These are phyloP conservation scores for Boletus sensibilis DNA, from an alignment of 768 basidiomycete species.

Conservation along the genomic window DNA sequence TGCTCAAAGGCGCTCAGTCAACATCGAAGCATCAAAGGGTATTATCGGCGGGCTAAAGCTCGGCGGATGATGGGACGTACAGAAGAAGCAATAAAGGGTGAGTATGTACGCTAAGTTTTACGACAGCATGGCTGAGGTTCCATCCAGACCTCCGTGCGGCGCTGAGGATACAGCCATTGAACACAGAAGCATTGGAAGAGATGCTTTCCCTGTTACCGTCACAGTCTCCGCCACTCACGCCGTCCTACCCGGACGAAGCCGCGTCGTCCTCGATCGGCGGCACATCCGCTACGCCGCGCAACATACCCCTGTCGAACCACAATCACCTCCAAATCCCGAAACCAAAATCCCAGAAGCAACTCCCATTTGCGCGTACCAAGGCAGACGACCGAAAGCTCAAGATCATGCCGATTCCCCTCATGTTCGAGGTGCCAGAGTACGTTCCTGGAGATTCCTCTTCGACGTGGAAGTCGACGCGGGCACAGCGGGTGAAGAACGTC, in stretches of 20 bases:
- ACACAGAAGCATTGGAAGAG: conserved; percentile 59
- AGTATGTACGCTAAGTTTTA: neutral
- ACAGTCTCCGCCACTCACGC: conserved; percentile 9
- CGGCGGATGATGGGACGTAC: conserved; percentile 55
- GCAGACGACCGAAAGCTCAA: conserved; percentile 56
- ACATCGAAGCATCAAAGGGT: conserved; percentile 66
- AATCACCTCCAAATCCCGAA: conserved; percentile 40
- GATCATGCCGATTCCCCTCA: conserved; percentile 46
- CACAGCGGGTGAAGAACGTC: conserved; percentile 28
- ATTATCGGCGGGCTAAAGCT: conserved; percentile 68
- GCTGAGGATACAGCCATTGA: conserved; percentile 61
- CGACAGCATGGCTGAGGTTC: neutral
- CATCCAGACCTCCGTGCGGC: conserved; percentile 57
- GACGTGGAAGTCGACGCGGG: conserved; percentile 29
- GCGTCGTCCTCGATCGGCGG: conserved; percentile 31
- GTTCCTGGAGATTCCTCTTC: conserved; percentile 20
- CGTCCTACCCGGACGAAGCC: conserved; percentile 21
- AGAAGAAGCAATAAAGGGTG: conserved; percentile 63
- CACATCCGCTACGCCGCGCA: conserved; percentile 13
- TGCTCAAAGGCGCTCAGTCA: conserved; percentile 64
- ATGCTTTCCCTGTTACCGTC: conserved; percentile 41
- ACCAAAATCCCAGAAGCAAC: conserved; percentile 43
- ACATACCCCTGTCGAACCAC: conserved; percentile 19
- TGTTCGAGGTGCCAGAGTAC: conserved; percentile 36
- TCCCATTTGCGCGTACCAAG: conserved; percentile 52